Conservation (phyloP, 2,329 filamentous ascomycete species). For the Chalaropsis ovoidea region DNA sequence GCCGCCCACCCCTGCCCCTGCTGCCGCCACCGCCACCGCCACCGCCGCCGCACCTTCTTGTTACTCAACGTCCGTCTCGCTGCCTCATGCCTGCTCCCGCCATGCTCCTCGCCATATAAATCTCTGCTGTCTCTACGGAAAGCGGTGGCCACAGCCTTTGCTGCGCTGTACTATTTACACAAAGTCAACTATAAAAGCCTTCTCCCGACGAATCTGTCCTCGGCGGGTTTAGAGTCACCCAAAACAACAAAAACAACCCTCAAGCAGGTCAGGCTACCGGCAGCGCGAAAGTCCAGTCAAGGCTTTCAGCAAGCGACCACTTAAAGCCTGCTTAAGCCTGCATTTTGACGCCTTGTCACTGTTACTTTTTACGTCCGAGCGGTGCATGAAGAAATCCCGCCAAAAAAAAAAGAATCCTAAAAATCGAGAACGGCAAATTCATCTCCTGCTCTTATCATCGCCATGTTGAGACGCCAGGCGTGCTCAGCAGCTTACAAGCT, state of each 20-base stretch:
- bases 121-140: background rate
- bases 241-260: background rate
- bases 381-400: constrained; percentile 11
- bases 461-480: constrained; percentile 1
- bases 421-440: background rate
- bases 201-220: background rate
- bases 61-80: background rate
- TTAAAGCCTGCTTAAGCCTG: background rate
- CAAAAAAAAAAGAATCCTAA: background rate
- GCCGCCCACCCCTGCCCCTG: background rate
- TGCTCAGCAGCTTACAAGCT: constrained; percentile 1
- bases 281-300: background rate
- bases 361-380: background rate
- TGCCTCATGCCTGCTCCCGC: background rate
- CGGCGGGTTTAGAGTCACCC: background rate
- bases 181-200: background rate
- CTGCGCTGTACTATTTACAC: background rate
- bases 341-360: background rate
- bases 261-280: no score
- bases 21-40: background rate
- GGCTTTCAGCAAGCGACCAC: background rate
- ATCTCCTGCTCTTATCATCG: background rate
- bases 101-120: background rate
- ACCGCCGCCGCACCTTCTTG: no score
- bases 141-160: background rate